Percentiles rank a stretch among this genome's conserved stretches.
Conservation (phyloP, 306 rosid species). For the Gleditsia sinensis region DNA sequence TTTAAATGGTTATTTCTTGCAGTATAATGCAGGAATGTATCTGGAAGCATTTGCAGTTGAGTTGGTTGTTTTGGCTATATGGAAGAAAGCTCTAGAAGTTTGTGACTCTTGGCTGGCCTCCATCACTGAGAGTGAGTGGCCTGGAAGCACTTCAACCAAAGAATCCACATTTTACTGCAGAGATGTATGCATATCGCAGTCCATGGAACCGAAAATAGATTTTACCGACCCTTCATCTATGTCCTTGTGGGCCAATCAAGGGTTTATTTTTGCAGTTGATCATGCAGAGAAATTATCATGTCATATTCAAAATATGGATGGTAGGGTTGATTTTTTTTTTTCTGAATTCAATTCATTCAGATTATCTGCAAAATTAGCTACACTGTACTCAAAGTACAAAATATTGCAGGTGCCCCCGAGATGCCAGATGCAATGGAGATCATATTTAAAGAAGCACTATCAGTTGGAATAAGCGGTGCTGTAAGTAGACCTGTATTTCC, state of each 20-base stretch:
- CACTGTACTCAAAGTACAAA: not conserved
- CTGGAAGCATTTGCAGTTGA: slow-evolving; percentile 82
- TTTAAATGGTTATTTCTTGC: slow-evolving; percentile 42
- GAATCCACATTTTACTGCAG: slow-evolving; percentile 32
- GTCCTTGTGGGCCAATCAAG: slow-evolving; percentile 68
- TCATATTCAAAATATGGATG: slow-evolving; percentile 65
- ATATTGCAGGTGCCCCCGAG: slow-evolving; percentile 35
- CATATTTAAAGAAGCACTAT: slow-evolving; percentile 25
- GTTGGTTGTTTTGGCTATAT: slow-evolving; percentile 87
- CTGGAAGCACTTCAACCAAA: slow-evolving; percentile 47
- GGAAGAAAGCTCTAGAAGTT: slow-evolving; percentile 70
- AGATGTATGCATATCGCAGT: slow-evolving; percentile 38
- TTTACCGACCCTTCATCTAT: slow-evolving; percentile 59
- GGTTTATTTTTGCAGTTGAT: slow-evolving; percentile 66
- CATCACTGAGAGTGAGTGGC: slow-evolving; percentile 30
- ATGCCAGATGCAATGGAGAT: slow-evolving; percentile 95
- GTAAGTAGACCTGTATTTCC: slow-evolving; percentile 53
- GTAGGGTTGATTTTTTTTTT: slow-evolving; percentile 46
- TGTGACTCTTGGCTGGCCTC: slow-evolving; percentile 63
- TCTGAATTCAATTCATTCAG: slow-evolving; percentile 25
- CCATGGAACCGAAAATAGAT: slow-evolving; percentile 49
- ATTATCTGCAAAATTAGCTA: not conserved
- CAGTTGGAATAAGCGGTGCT: slow-evolving; percentile 65
- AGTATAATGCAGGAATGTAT: slow-evolving; percentile 57
- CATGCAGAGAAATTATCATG: slow-evolving; percentile 70